Evolutionary conservation across 192 early-diverging fungal species (phyloP).

Genomic region (Irineochytrium annulatum): DNA sequence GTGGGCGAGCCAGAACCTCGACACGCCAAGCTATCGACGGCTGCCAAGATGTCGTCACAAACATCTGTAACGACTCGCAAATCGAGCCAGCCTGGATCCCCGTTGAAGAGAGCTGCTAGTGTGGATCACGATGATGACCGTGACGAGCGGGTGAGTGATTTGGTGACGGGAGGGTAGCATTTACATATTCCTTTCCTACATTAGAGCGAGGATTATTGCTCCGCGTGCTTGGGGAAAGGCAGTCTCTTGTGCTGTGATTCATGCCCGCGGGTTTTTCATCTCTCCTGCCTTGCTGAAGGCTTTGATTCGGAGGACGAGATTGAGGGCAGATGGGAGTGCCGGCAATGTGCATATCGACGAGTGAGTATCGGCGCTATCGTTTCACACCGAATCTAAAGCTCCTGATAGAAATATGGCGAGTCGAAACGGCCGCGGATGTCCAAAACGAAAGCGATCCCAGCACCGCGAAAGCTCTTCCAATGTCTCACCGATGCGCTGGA

Average conservation of each 20-base stretch:
- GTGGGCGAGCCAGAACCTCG: too few relatives aligned
- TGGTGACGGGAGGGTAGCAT: too few relatives aligned
- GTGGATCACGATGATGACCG: too few relatives aligned
- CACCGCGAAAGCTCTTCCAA: slow-evolving; percentile 14
- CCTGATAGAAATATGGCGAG: background rate
- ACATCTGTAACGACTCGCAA: too few relatives aligned
- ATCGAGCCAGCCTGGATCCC: too few relatives aligned
- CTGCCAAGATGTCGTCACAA: too few relatives aligned
- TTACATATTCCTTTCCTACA: too few relatives aligned
- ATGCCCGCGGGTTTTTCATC: slow-evolving; percentile 52
- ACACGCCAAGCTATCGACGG: too few relatives aligned
- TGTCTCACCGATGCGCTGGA: slow-evolving; percentile 29
- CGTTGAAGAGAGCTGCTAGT: too few relatives aligned
- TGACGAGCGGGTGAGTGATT: too few relatives aligned
- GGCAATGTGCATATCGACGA: slow-evolving; percentile 27
- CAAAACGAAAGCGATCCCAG: background rate
- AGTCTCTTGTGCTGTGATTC: slow-evolving; percentile 51
- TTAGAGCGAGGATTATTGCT: slow-evolving; percentile 51
- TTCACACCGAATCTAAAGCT: background rate
- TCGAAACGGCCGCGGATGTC: slow-evolving; percentile 17
- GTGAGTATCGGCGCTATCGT: background rate
- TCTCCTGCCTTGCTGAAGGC: slow-evolving; percentile 45
- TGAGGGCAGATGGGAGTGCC: slow-evolving; percentile 47
- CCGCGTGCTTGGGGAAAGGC: slow-evolving; percentile 46
- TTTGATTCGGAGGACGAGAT: slow-evolving; percentile 26